Evolutionary conservation across 352 stramenopile genomes (phyloP).

Genomic region (Phytopythium mirpurense): DNA sequence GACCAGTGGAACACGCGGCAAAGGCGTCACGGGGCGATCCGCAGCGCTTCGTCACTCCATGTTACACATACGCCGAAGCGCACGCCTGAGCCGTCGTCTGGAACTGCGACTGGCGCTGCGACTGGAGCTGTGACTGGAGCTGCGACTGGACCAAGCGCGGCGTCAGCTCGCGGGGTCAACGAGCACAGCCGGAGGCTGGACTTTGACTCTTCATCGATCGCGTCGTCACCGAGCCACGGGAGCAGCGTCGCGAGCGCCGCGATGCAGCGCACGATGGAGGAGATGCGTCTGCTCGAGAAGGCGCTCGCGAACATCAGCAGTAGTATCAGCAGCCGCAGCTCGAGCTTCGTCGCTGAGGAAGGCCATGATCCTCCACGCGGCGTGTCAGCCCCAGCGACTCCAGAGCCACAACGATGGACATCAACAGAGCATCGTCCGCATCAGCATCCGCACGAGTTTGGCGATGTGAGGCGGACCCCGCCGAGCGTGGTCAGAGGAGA

Average conservation of each 20-base stretch:
- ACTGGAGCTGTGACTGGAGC: neutral
- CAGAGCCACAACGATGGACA: neutral
- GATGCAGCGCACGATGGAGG: conserved; percentile 49
- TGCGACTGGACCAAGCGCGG: neutral
- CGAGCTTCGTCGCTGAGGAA: neutral
- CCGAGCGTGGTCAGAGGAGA: neutral
- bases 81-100: no score
- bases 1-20: conserved; percentile 1
- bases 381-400: neutral
- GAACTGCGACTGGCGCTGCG: no score
- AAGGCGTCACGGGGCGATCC: neutral
- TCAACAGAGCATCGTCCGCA: neutral
- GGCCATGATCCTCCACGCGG: neutral
- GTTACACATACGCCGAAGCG: neutral
- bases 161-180: neutral
- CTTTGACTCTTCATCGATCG: conserved; percentile 17
- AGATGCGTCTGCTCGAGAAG: conserved; percentile 61
- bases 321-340: conserved; percentile 36
- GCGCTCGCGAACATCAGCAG: conserved; percentile 62
- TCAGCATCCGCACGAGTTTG: no score
- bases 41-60: neutral
- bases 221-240: conserved; percentile 14
- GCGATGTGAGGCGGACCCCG: neutral
- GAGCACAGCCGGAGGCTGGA: conserved; percentile 6
- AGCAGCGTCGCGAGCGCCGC: conserved; percentile 42